Base-by-base conservation (phyloP, 495 filamentous ascomycete species). In the Aspergillus bridgeri region DNA sequence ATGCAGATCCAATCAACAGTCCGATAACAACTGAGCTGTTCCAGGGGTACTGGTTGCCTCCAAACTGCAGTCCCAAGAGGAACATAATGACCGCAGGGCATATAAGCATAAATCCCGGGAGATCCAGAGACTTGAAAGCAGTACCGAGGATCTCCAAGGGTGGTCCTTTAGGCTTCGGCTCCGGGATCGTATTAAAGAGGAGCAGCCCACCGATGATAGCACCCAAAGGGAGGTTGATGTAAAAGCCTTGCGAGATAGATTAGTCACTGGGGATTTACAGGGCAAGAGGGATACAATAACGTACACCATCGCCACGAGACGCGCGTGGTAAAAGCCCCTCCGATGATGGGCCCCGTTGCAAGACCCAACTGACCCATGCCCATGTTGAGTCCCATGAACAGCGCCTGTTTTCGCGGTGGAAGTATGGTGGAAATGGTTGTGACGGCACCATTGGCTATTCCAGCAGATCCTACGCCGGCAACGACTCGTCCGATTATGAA, bases 171-270 rank as follows among this genome's bases (percentile, higher is more conserved):
- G 65, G 51, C 5, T 73, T 66, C 0, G 74, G 64, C 0, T 74
- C 75, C 18, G 58, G 58, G 24, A 60, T 53, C 3, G 6, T 20
- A 42, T 38, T 23, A 9, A 55, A 27, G 18, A 45, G n/a, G 0
- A 84, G 51, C 3, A 57, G 21, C 8, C 76, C 24, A 8, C 64
- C 75, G 7, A 75, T 70, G 7, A 81, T 48, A 4, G 59, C 81
- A 29, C 80, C 83, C 23, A 81, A 66, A 2, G 81, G 82, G 19
- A 85, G 69, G 58, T 85, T 86, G 57, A 85, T 78, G 62, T 79
- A 84, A 60, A 85, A 84, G 51, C 58, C 58, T 60, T 5, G 21
- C 38, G 13, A 9, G 18, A 8, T 42, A 13, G 21, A 51, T 53
- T 21, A 43, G 6, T 53, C 29, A 0, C 18, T 9, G 42, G 24